Evolutionary conservation across 164 flowering plant genomes (phyloP).

Genomic region (Warburgia ugandensis): DNA sequence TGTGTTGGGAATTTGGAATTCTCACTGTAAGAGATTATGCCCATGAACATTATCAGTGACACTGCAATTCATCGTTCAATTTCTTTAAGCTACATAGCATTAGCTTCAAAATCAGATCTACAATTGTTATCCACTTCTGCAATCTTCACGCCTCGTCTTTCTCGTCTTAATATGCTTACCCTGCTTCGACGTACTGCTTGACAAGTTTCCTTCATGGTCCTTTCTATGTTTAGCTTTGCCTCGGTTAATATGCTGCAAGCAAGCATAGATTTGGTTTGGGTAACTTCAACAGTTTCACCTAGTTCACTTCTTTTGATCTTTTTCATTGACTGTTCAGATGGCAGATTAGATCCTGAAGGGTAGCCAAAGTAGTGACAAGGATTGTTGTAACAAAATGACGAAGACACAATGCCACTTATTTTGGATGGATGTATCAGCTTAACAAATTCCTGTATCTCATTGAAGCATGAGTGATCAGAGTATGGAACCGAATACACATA

Average conservation of each 20-base stretch:
- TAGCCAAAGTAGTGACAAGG: slow-evolving; percentile 56
- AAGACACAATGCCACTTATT: slow-evolving; percentile 67
- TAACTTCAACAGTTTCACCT: slow-evolving; percentile 15
- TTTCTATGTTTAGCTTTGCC: slow-evolving; percentile 15
- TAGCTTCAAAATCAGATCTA: too few relatives aligned
- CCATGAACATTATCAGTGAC: too few relatives aligned
- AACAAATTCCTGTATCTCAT: slow-evolving; percentile 59
- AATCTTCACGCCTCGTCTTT: slow-evolving; percentile 47
- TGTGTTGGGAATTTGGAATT: too few relatives aligned
- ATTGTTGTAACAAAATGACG: slow-evolving; percentile 50
- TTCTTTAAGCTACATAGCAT: too few relatives aligned
- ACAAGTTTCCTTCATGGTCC: slow-evolving; percentile 13
- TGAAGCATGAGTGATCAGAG: slow-evolving; percentile 77
- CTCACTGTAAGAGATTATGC: too few relatives aligned
- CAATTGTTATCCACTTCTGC: slow-evolving; percentile 16
- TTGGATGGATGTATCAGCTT: slow-evolving; percentile 51
- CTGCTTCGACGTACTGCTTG: slow-evolving; percentile 24
- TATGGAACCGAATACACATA: slow-evolving; percentile 60
- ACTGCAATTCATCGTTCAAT: too few relatives aligned
- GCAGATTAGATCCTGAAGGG: slow-evolving; percentile 31
- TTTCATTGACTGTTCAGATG: slow-evolving; percentile 10
- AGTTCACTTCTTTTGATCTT: slow-evolving; percentile 19
- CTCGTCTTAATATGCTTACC: slow-evolving; percentile 41
- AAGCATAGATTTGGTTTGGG: slow-evolving; percentile 9
- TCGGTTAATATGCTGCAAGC: slow-evolving; percentile 5